Base-by-base conservation (phyloP, 2,329 filamentous ascomycete species). In the Sclerotiophoma versabilis region DNA sequence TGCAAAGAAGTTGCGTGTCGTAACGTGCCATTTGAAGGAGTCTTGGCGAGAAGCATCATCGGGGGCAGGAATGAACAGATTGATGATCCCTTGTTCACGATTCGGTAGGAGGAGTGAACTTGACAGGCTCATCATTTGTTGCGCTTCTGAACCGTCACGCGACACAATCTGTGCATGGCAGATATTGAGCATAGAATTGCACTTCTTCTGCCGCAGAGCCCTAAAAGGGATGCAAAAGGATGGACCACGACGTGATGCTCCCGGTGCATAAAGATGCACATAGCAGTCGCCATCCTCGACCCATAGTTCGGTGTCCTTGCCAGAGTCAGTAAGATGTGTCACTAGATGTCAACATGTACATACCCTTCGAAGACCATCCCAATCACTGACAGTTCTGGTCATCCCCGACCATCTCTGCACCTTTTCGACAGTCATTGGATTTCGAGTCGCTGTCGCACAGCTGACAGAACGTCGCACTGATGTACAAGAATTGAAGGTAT, bases 1-100 rank as follows among this genome's bases (percentile, higher is more conserved):
- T 3, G 90, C 90, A 54, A 93, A 88, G 63, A 92, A 84, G 66
- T 93, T 93, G 12, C 90, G 83, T 3, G 85, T 90, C 1, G 86
- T 84, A 5, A 91, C 69, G 63, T 91, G 87, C 70, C 88, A 88
- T 30, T 79, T 73, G 61, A 86, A 84, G 0, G 83, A 77, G 56
- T 87, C 81, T 4, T 81, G 77, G 59, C 81, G 80, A 41, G 83
- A 80, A 4, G 79, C 74, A 27, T 77, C 74, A 1, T 80, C 68
- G 0, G 89, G 88, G 1, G 87, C 79, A 2, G 89, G 85, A n/a
- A 93, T 85, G 68, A 87, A 91, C 1, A 93, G 77, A 44, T 92
- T 86, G 49, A 77, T 74, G 12, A 62, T 64, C 36, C 65, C 69
- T 27, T 55, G 25, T 27, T 48, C 61, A 34, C 60, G 39, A 77